These are phyloP conservation scores for Fusarium algeriense DNA, from an alignment of 2,329 filamentous ascomycete genomes.

Conservation along the genomic window DNA sequence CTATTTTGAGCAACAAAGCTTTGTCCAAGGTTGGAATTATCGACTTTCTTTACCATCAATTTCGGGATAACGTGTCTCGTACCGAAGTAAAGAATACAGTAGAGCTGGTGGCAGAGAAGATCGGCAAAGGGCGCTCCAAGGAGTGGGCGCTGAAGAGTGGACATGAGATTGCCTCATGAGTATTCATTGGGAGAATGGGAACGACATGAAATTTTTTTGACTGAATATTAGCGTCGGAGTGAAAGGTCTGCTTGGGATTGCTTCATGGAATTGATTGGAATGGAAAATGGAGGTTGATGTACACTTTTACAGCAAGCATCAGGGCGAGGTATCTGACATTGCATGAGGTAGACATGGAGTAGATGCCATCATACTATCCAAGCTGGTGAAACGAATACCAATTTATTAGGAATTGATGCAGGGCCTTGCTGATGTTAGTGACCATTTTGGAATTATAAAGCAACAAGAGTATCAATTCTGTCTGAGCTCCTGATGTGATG, in stretches of 20 bases:
- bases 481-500: constrained; percentile 17
- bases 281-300: constrained; percentile 29
- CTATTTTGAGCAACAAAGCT: constrained; percentile 56
- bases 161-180: constrained; percentile 51
- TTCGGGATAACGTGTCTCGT: constrained; percentile 54
- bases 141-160: constrained; percentile 57
- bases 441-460: constrained; percentile 3
- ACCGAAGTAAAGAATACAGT: constrained; percentile 58
- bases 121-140: constrained; percentile 53
- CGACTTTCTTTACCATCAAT: constrained; percentile 56
- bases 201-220: constrained; percentile 39
- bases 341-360: constrained; percentile 31
- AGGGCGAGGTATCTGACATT: constrained; percentile 18
- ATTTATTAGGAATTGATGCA: constrained; percentile 13
- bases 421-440: neutral
- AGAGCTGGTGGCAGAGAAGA: constrained; percentile 57
- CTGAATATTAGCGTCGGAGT: constrained; percentile 48
- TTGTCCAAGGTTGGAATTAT: constrained; percentile 58
- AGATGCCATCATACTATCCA: constrained; percentile 28
- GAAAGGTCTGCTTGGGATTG: constrained; percentile 39
- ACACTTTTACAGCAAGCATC: constrained; percentile 27
- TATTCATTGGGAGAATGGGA: constrained; percentile 16
- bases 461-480: constrained; percentile 25
- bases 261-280: constrained; percentile 34
- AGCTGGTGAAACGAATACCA: constrained; percentile 15